phyloP scores from a whole-genome alignment of 129 eudicot genomes.

The Dittrichia graveolens region DNA sequence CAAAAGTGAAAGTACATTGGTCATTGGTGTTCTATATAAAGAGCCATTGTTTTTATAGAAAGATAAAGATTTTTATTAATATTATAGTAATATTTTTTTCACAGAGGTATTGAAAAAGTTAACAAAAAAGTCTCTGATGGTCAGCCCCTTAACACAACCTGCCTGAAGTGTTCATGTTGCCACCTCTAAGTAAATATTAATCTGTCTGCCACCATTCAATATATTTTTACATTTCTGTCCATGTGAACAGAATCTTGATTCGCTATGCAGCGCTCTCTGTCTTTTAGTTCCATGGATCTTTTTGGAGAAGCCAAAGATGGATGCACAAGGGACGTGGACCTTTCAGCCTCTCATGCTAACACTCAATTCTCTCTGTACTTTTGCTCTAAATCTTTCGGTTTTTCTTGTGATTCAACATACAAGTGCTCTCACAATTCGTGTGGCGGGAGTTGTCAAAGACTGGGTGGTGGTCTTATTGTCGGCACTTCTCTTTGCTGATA shows the following conservation, averaged over 20 bases:
- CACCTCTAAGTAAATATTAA: background rate
- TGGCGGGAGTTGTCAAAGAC: constrained; percentile 98
- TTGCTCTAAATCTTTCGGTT: constrained; percentile 91
- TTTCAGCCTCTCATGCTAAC: constrained; percentile 67
- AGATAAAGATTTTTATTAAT: too few species aligned
- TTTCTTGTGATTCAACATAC: constrained; percentile 93
- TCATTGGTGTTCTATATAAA: too few species aligned
- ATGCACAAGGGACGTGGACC: constrained; percentile 71
- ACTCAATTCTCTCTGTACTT: constrained; percentile 89
- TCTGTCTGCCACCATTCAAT: constrained; percentile 11
- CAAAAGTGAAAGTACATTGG: too few species aligned
- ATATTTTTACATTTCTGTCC: constrained; percentile 24
- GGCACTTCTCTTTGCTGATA: constrained; percentile 91
- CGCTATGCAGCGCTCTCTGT: constrained; percentile 77
- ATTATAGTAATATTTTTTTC: too few species aligned
- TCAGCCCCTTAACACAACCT: background rate
- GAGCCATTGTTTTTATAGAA: too few species aligned
- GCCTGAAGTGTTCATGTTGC: background rate
- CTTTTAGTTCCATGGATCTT: constrained; percentile 89
- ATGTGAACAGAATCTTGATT: constrained; percentile 39
- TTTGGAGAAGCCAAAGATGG: constrained; percentile 92
- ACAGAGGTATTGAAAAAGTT: background rate
- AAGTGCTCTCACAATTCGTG: constrained; percentile 95
- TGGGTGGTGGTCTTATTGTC: constrained; percentile 96
- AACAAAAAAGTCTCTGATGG: background rate